Conservation (phyloP, 1,284 basidiomycete genomes). For the Puccinia triticina region DNA sequence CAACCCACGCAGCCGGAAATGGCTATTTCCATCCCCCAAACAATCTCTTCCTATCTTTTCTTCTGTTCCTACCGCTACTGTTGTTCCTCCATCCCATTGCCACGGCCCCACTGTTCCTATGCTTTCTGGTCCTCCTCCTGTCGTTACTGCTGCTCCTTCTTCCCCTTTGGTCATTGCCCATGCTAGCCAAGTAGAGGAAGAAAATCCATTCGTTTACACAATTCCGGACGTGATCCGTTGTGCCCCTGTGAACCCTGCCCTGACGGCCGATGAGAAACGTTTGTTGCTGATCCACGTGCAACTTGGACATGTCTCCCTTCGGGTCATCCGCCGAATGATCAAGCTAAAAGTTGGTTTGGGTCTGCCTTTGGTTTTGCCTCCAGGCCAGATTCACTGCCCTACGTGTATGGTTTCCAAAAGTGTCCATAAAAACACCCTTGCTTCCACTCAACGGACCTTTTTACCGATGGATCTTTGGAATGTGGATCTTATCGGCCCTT, state of each 20-base stretch:
- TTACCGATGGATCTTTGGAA: background rate
- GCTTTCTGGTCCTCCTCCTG: background rate
- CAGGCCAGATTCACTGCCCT: background rate
- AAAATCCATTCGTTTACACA: background rate
- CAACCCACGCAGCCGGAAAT: background rate
- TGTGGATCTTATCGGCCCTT: background rate
- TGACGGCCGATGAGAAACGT: background rate
- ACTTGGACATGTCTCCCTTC: background rate
- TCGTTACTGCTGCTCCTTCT: background rate
- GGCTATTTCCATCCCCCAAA: background rate
- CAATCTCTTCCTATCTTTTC: too few relatives aligned
- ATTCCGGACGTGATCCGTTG: background rate
- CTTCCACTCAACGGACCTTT: background rate
- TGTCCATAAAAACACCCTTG: background rate
- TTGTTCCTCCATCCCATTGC: too few relatives aligned
- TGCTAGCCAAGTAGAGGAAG: background rate
- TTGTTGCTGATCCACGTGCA: background rate
- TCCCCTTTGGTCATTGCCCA: background rate
- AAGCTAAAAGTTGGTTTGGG: background rate
- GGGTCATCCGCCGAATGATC: background rate
- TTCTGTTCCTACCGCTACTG: too few relatives aligned
- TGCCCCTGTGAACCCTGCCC: background rate
- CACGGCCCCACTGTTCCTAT: background rate
- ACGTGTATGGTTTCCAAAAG: background rate
- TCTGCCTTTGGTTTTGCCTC: background rate